Percentiles rank a stretch among this genome's conserved stretches.
Evolutionary conservation across 495 filamentous ascomycete genomes (phyloP).

Genomic region (Podospora bellae-mahoneyi): DNA sequence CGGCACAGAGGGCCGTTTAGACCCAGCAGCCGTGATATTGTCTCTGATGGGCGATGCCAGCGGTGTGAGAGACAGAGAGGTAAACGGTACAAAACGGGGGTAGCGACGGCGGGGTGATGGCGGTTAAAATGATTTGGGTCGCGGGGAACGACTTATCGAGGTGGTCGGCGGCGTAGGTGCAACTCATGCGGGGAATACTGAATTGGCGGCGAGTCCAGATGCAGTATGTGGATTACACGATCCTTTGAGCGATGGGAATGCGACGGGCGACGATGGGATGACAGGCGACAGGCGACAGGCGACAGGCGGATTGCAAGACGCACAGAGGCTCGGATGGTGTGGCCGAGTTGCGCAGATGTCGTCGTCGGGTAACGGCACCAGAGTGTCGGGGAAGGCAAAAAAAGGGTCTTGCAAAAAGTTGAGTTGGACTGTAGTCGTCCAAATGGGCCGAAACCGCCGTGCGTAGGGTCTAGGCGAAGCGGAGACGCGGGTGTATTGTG

Average conservation of each 20-base stretch:
- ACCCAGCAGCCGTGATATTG: slow-evolving; percentile 7
- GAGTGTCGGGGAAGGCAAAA: background rate
- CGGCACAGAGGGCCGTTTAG: slow-evolving; percentile 17
- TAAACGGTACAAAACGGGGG: background rate
- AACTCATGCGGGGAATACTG: slow-evolving; percentile 1
- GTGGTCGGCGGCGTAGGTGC: background rate
- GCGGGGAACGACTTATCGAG: slow-evolving; percentile 1
- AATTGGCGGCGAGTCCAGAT: background rate
- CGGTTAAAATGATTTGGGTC: slow-evolving; percentile 1
- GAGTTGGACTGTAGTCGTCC: background rate
- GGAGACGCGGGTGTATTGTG: slow-evolving; percentile 1
- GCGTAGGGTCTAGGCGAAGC: slow-evolving; percentile 12
- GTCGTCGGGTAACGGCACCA: slow-evolving; percentile 4
- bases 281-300: background rate
- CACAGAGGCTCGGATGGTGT: slow-evolving; percentile 5
- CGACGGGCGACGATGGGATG: background rate
- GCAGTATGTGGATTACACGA: background rate
- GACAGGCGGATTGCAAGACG: background rate
- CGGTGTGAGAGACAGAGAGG: background rate
- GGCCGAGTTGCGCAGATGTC: slow-evolving; percentile 7
- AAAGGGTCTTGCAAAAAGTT: slow-evolving; percentile 3
- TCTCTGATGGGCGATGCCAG: background rate
- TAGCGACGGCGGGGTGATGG: background rate
- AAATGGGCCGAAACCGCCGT: slow-evolving; percentile 7
- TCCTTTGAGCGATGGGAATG: background rate